A percentile compares a stretch with the other conserved stretches of the same genome.
These are phyloP conservation scores for Actinomortierella wolfii DNA, from an alignment of 371 early-diverging fungal genomes.

Conservation along the genomic window DNA sequence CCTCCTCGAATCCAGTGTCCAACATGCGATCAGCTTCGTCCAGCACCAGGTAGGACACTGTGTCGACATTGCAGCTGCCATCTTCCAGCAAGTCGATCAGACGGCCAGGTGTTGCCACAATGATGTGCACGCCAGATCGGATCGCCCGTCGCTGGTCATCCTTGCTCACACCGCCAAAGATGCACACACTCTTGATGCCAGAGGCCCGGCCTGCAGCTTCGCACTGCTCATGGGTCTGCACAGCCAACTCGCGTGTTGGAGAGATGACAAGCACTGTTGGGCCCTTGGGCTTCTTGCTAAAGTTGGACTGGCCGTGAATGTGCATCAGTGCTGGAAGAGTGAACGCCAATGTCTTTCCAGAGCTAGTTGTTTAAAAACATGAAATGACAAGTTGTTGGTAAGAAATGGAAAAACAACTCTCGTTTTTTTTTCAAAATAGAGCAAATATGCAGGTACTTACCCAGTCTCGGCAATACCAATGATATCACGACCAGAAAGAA, in stretches of 20 bases:
- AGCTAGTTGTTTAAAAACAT: constrained; percentile 27
- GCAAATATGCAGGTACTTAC: constrained; percentile 38
- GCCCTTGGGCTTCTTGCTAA: constrained; percentile 52
- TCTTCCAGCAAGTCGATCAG: constrained; percentile 91
- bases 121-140: constrained; percentile 74
- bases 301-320: constrained; percentile 57
- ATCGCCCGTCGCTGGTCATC: constrained; percentile 64
- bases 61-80: constrained; percentile 66
- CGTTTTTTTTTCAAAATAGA: constrained; percentile 5
- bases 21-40: constrained; percentile 98
- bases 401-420: background rate
- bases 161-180: constrained; percentile 81
- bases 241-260: constrained; percentile 96
- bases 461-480: constrained; percentile 88
- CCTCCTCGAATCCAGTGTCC: constrained; percentile 92
- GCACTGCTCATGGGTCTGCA: constrained; percentile 85
- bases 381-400: background rate
- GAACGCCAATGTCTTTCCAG: constrained; percentile 95
- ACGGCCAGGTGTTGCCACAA: constrained; percentile 96
- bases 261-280: constrained; percentile 85
- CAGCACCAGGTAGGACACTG: constrained; percentile 84
- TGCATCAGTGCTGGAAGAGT: constrained; percentile 90
- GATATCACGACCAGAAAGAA: constrained; percentile 74
- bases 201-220: constrained; percentile 70
- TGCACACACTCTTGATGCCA: constrained; percentile 77